Evolutionary conservation across 2,329 filamentous ascomycete species (phyloP).

Genomic region (Phyllosticta citriasiana): DNA sequence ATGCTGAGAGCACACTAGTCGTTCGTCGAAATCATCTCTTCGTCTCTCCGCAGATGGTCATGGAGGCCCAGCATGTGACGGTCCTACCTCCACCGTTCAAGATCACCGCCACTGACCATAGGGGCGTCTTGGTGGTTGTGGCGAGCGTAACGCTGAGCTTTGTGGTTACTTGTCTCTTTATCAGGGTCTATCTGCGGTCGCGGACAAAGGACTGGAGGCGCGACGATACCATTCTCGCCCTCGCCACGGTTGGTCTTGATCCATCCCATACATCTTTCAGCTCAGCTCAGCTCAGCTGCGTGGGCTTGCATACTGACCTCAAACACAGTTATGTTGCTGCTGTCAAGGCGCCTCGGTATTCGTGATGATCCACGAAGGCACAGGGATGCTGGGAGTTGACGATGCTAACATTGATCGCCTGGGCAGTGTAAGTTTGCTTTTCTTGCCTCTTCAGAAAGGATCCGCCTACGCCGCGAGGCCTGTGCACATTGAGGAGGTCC

Average conservation of each 20-base stretch:
- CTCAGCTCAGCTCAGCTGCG: background rate
- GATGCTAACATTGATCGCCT: slow-evolving; percentile 14
- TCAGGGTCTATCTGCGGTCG: slow-evolving; percentile 21
- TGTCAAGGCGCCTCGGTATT: slow-evolving; percentile 16
- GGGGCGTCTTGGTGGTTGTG: slow-evolving; percentile 24
- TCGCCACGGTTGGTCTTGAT: slow-evolving; percentile 16
- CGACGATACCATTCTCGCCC: slow-evolving; percentile 20
- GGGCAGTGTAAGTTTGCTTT: slow-evolving; percentile 17
- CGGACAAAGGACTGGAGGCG: slow-evolving; percentile 22
- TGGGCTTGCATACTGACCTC: background rate
- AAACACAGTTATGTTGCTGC: slow-evolving; percentile 18
- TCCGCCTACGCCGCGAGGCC: background rate
- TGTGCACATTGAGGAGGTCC: background rate
- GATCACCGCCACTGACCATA: slow-evolving; percentile 23
- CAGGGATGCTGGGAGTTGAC: slow-evolving; percentile 16
- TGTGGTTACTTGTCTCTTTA: slow-evolving; percentile 21
- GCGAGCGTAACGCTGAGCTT: slow-evolving; percentile 21
- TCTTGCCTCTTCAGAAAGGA: background rate
- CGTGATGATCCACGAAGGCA: slow-evolving; percentile 17
- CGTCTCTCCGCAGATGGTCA: background rate
- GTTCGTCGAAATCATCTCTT: background rate
- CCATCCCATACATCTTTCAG: background rate
- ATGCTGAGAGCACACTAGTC: background rate
- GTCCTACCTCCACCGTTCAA: slow-evolving; percentile 18
- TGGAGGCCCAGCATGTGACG: background rate